Evolutionary conservation across 2,329 filamentous ascomycete species (phyloP).

Genomic region (Xylariales sp.): DNA sequence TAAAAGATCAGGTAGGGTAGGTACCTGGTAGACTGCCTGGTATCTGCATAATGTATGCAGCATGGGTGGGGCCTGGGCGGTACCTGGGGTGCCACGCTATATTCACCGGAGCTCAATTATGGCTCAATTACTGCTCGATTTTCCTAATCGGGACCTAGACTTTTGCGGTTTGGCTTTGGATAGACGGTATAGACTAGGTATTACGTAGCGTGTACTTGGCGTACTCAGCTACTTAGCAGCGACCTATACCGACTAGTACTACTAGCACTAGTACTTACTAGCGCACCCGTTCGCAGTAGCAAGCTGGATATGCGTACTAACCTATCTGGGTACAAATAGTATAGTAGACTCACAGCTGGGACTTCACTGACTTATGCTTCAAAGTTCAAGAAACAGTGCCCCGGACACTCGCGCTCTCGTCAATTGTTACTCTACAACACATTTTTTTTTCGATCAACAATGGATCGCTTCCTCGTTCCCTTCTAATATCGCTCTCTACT

Average conservation of each 20-base stretch:
- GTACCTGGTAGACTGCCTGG: no score
- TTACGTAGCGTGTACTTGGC: no score
- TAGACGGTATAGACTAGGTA: no score
- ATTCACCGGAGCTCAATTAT: slow-evolving; percentile 1
- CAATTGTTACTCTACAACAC: not conserved
- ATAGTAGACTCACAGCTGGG: not conserved
- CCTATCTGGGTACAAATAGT: not conserved
- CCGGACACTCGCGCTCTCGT: not conserved
- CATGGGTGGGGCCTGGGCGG: not conserved
- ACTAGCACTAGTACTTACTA: no score
- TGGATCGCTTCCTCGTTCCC: not conserved
- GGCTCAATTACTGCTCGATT: not conserved
- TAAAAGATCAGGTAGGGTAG: no score
- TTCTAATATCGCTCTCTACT: slow-evolving; percentile 24
- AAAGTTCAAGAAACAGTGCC: not conserved
- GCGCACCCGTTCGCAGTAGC: no score
- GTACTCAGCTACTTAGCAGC: no score
- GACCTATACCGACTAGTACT: no score
- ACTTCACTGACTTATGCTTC: not conserved
- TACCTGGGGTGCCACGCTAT: slow-evolving; percentile 13
- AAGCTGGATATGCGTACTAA: not conserved
- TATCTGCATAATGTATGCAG: not conserved
- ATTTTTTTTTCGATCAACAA: slow-evolving; percentile 3
- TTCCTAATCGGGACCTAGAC: not conserved
- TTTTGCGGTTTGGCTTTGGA: no score